These are phyloP conservation scores for Alternaria sp. DNA, from an alignment of 2,329 filamentous ascomycete species.

Conservation along the genomic window DNA sequence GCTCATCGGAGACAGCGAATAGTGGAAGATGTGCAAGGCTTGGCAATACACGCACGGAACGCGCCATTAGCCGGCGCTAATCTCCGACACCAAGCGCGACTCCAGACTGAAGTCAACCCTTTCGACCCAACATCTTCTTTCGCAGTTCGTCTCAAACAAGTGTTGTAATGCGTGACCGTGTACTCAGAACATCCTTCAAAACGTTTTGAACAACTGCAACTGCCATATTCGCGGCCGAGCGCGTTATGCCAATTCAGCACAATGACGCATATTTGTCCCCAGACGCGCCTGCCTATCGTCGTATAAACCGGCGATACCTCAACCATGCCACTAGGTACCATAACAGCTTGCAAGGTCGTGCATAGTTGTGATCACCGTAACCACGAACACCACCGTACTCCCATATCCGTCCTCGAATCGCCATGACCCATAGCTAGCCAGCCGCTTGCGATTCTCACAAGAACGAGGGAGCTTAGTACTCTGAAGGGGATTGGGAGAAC, in stretches of 20 bases:
- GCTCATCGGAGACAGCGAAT: neutral
- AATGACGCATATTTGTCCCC: neutral
- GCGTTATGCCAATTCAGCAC: neutral
- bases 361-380: neutral
- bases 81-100: neutral
- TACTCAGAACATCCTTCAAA: neutral
- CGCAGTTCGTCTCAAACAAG: neutral
- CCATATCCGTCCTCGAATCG: neutral
- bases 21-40: neutral
- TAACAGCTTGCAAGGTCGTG: neutral
- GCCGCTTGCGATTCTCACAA: neutral
- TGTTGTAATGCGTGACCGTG: neutral
- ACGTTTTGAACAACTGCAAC: neutral
- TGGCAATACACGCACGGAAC: constrained; percentile 1
- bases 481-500: too few species aligned
- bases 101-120: neutral
- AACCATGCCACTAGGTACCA: neutral
- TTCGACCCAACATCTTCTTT: neutral
- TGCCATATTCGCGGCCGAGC: neutral
- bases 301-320: neutral
- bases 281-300: neutral
- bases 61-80: neutral
- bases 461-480: too few species aligned
- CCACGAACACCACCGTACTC: neutral
- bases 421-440: neutral